Conservation (phyloP, 345 rosid genomes). For the Abelmoschus esculentus region DNA sequence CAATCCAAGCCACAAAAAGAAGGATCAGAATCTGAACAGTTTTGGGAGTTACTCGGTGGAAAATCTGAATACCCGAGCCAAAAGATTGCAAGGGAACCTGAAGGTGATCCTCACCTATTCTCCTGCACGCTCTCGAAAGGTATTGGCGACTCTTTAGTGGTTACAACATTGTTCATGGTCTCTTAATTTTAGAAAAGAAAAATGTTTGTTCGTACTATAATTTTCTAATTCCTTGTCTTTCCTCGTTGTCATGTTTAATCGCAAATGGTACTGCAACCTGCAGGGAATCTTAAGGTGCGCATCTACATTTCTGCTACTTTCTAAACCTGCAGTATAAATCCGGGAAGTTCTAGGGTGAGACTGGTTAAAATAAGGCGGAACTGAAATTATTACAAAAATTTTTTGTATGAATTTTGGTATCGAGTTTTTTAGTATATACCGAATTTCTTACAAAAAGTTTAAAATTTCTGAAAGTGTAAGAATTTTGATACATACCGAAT, state of each 20-base stretch:
- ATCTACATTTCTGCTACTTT: conserved; percentile 14
- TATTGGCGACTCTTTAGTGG: conserved; percentile 14
- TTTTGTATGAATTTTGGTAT: too few species aligned
- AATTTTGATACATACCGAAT: too few species aligned
- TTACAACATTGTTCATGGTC: conserved; percentile 11
- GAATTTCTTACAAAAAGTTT: too few species aligned
- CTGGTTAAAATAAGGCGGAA: too few species aligned
- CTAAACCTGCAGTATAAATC: background rate
- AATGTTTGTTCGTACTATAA: background rate
- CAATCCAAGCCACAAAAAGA: conserved; percentile 82
- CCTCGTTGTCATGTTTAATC: conserved; percentile 16
- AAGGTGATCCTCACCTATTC: conserved; percentile 89
- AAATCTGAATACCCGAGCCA: conserved; percentile 80
- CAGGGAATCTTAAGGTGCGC: conserved; percentile 86
- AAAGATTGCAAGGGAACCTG: conserved; percentile 61
- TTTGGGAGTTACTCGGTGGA: conserved; percentile 87
- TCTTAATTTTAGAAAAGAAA: background rate
- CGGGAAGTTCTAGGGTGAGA: background rate
- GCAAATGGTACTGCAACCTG: conserved; percentile 24
- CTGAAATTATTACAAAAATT: too few species aligned
- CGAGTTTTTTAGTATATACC: too few species aligned
- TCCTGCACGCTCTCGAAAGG: conserved; percentile 75
- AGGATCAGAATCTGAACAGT: conserved; percentile 86
- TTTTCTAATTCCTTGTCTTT: conserved; percentile 22
- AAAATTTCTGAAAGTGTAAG: too few species aligned